These are phyloP conservation scores for Trichoderma asperellum DNA, from an alignment of 2,329 filamentous ascomycete species.

Conservation along the genomic window DNA sequence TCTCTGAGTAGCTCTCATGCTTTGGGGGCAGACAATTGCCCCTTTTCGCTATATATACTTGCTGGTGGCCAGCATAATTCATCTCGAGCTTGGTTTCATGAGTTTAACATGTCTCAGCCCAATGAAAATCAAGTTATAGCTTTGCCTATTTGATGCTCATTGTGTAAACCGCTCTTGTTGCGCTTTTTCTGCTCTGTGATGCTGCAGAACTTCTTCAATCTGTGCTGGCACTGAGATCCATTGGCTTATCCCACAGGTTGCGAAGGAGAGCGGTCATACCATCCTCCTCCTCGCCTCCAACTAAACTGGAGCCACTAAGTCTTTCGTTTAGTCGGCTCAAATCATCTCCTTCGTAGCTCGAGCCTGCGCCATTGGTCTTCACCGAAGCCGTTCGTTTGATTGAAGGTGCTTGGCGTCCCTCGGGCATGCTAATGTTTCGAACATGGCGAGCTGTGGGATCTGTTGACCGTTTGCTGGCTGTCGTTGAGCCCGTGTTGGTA, in stretches of 20 bases:
- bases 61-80: neutral
- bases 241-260: slow-evolving; percentile 65
- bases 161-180: neutral
- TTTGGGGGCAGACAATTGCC: neutral
- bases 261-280: slow-evolving; percentile 56
- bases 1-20: neutral
- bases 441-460: slow-evolving; percentile 42
- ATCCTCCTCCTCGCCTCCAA: slow-evolving; percentile 55
- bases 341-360: slow-evolving; percentile 54
- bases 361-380: slow-evolving; percentile 46
- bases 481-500: slow-evolving; percentile 43
- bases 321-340: slow-evolving; percentile 46
- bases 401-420: slow-evolving; percentile 39
- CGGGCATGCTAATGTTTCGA: slow-evolving; percentile 48
- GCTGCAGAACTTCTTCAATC: neutral
- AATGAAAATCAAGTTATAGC: neutral
- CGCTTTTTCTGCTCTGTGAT: neutral
- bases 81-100: neutral
- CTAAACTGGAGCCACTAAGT: slow-evolving; percentile 55
- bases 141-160: neutral
- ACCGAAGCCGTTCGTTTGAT: slow-evolving; percentile 44
- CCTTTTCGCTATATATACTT: neutral
- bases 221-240: slow-evolving; percentile 59
- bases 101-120: neutral
- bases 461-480: slow-evolving; percentile 43